A percentile compares a stretch with the other conserved stretches of the same genome.
These are phyloP conservation scores for Cordyceps farinosa DNA, from an alignment of 2,329 filamentous ascomycete species.

Conservation along the genomic window DNA sequence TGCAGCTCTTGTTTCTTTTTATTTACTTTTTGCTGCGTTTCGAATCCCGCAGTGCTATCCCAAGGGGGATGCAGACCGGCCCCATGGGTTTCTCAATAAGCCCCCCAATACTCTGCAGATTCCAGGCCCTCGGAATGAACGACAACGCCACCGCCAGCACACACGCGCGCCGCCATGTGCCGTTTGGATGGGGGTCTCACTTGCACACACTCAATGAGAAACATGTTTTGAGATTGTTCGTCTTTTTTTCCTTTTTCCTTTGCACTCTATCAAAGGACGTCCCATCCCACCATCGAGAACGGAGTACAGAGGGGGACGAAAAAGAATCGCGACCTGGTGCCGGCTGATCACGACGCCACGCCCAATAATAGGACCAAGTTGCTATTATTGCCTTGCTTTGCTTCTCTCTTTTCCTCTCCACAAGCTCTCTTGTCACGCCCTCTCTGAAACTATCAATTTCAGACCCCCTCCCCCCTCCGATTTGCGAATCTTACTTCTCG, in stretches of 20 bases:
- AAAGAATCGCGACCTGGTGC: neutral
- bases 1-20: neutral
- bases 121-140: slow-evolving; percentile 16
- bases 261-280: neutral
- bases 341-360: slow-evolving; percentile 3
- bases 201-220: slow-evolving; percentile 1
- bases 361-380: neutral
- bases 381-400: neutral
- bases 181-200: neutral
- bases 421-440: neutral
- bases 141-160: slow-evolving; percentile 4
- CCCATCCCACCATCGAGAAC: neutral
- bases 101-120: slow-evolving; percentile 2
- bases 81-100: neutral
- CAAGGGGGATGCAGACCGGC: neutral
- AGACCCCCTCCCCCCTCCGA: neutral
- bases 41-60: neutral
- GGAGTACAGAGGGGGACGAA: neutral
- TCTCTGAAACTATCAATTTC: neutral
- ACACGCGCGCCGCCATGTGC: slow-evolving; percentile 8
- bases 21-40: neutral
- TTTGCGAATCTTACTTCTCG: slow-evolving; percentile 10
- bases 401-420: neutral
- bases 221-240: neutral
- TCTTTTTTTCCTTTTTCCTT: neutral